Conservation (phyloP, 2,329 filamentous ascomycete genomes). For the Neofusicoccum parvum region DNA sequence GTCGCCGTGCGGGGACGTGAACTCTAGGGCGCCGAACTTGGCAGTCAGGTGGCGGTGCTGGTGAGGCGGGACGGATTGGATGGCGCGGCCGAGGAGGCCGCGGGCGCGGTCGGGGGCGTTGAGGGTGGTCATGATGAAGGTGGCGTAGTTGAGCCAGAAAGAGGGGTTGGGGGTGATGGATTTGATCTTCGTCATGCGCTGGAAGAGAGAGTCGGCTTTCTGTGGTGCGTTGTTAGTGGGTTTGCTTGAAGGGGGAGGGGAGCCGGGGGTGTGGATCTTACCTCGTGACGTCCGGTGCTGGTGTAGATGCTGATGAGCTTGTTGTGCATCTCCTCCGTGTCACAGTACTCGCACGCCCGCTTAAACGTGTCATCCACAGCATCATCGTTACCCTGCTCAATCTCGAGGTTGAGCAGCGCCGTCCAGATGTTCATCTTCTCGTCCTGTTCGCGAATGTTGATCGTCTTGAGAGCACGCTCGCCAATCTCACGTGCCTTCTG, state of each 20-base stretch:
- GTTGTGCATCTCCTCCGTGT: slow-evolving; percentile 85
- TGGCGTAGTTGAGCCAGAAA: slow-evolving; percentile 93
- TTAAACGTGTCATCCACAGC: slow-evolving; percentile 84
- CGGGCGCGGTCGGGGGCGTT: slow-evolving; percentile 73
- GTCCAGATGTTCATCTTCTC: slow-evolving; percentile 97
- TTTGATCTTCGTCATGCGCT: slow-evolving; percentile 84
- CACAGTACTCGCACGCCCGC: slow-evolving; percentile 90
- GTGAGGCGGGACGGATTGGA: slow-evolving; percentile 74
- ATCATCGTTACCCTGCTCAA: slow-evolving; percentile 82
- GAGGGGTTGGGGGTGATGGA: slow-evolving; percentile 72
- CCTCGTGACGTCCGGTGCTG: slow-evolving; percentile 80
- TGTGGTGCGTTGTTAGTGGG: slow-evolving; percentile 44
- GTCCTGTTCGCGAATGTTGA: slow-evolving; percentile 85
- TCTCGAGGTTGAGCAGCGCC: slow-evolving; percentile 90
- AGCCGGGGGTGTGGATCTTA: slow-evolving; percentile 49
- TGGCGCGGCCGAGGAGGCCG: slow-evolving; percentile 77
- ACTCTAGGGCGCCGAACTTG: slow-evolving; percentile 91
- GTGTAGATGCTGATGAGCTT: slow-evolving; percentile 93
- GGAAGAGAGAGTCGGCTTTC: slow-evolving; percentile 88
- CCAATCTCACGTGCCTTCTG: slow-evolving; percentile 86
- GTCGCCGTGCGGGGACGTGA: slow-evolving; percentile 78
- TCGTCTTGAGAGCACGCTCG: slow-evolving; percentile 86
- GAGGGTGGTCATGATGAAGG: slow-evolving; percentile 80
- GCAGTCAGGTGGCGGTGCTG: slow-evolving; percentile 75
- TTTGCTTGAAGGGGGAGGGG: slow-evolving; percentile 13